These are phyloP conservation scores for Plasmodium cynomolgi DNA, from an alignment of 169 alveolate species.

Conservation along the genomic window DNA sequence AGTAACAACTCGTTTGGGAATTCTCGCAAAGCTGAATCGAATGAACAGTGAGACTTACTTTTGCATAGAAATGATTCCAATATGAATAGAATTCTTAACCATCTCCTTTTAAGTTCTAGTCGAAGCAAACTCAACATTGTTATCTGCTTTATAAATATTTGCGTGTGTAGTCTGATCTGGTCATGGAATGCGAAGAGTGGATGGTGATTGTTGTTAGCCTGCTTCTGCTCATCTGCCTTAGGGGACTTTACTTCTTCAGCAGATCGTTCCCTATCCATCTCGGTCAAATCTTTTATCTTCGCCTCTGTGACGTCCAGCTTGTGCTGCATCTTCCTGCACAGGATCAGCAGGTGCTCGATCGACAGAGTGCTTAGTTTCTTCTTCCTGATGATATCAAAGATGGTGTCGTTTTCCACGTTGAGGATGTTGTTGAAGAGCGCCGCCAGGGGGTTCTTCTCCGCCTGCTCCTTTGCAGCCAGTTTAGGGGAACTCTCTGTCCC, in stretches of 20 bases:
- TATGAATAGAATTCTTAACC: constrained; percentile 81
- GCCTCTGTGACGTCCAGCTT: constrained; percentile 71
- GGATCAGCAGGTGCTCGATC: constrained; percentile 47
- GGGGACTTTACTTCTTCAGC: not conserved
- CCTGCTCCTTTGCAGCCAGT: not conserved
- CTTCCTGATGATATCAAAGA: constrained; percentile 59
- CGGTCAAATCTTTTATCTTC: constrained; percentile 50
- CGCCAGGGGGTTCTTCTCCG: constrained; percentile 9
- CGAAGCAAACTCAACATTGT: constrained; percentile 47
- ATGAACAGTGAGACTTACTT: constrained; percentile 76
- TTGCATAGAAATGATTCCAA: constrained; percentile 80
- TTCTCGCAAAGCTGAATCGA: constrained; percentile 79
- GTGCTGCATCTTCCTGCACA: constrained; percentile 65
- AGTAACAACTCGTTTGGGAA: constrained; percentile 79
- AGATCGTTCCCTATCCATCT: constrained; percentile 28
- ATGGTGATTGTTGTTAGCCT: not conserved
- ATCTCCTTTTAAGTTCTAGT: constrained; percentile 78
- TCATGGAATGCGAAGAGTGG: constrained; percentile 18
- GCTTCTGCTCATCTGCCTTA: not conserved
- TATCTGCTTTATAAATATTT: constrained; percentile 53
- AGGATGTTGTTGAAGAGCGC: constrained; percentile 19
- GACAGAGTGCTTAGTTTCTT: constrained; percentile 43
- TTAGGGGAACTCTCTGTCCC: not conserved
- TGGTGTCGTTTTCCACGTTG: constrained; percentile 62
- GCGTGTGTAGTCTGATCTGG: constrained; percentile 38